Evolutionary conservation across 768 basidiomycete species (phyloP).

Genomic region (Chlorophyllum brunneum): DNA sequence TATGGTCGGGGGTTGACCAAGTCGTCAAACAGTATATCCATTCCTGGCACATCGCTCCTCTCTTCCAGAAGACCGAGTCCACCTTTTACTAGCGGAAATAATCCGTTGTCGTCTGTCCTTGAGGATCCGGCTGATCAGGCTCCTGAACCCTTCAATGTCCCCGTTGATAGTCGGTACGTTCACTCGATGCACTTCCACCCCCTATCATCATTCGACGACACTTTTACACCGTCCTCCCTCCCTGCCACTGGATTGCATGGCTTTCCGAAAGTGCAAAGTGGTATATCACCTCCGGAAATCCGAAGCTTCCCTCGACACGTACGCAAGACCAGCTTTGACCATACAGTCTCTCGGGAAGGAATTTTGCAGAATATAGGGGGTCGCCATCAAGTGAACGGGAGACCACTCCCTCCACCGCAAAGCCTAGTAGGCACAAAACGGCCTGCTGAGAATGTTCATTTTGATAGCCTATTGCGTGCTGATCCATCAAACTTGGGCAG

Average conservation of each 20-base stretch:
- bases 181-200: slow-evolving; percentile 28
- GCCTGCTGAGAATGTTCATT: slow-evolving; percentile 76
- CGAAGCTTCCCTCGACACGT: slow-evolving; percentile 78
- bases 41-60: slow-evolving; percentile 40
- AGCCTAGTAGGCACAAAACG: slow-evolving; percentile 70
- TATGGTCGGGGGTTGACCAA: slow-evolving; percentile 5
- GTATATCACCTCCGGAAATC: slow-evolving; percentile 26
- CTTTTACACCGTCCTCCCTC: slow-evolving; percentile 68
- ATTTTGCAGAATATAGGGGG: slow-evolving; percentile 34
- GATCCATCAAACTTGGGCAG: slow-evolving; percentile 62
- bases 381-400: slow-evolving; percentile 79
- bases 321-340: slow-evolving; percentile 93
- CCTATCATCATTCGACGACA: slow-evolving; percentile 33
- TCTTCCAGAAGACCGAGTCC: slow-evolving; percentile 46
- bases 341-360: slow-evolving; percentile 69
- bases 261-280: slow-evolving; percentile 33
- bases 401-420: slow-evolving; percentile 57
- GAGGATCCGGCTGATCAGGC: slow-evolving; percentile 25
- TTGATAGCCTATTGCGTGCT: slow-evolving; percentile 73
- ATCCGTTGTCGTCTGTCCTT: slow-evolving; percentile 35
- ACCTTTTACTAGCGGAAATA: slow-evolving; percentile 39
- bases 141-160: slow-evolving; percentile 3
- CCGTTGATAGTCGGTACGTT: slow-evolving; percentile 21
- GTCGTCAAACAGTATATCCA: slow-evolving; percentile 30
- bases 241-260: slow-evolving; percentile 71